These are phyloP conservation scores for Neocucurbitaria cava DNA, from an alignment of 2,329 filamentous ascomycete genomes.

Conservation along the genomic window DNA sequence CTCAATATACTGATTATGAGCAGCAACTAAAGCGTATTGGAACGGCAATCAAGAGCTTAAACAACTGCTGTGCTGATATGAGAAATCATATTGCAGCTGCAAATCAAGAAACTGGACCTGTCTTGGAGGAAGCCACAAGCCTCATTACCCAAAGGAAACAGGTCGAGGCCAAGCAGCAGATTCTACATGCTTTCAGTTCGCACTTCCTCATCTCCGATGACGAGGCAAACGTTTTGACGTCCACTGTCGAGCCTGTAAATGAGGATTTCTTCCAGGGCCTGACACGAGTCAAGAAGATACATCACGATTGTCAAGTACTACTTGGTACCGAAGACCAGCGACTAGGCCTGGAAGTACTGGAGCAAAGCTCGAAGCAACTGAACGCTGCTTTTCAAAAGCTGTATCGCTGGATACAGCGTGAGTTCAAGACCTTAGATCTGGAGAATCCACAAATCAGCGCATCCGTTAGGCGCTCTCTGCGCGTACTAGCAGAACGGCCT, in stretches of 20 bases:
- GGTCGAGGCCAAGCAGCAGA: constrained; percentile 78
- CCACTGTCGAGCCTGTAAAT: constrained; percentile 80
- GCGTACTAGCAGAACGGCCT: constrained; percentile 87
- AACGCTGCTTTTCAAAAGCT: constrained; percentile 94
- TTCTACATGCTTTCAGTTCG: constrained; percentile 77
- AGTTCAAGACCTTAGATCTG: constrained; percentile 89
- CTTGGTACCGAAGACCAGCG: constrained; percentile 90
- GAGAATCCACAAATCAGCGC: constrained; percentile 93
- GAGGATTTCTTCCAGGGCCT: constrained; percentile 83
- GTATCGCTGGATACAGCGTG: constrained; percentile 92
- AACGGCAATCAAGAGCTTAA: constrained; percentile 76
- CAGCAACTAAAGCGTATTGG: constrained; percentile 90
- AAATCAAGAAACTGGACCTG: constrained; percentile 74
- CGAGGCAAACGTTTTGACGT: constrained; percentile 77
- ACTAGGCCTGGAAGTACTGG: constrained; percentile 88
- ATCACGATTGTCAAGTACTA: constrained; percentile 85
- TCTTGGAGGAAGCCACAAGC: constrained; percentile 77
- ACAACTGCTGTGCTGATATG: constrained; percentile 81
- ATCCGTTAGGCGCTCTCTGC: constrained; percentile 81
- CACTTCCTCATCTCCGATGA: constrained; percentile 88
- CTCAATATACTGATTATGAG: constrained; percentile 29
- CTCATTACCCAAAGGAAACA: constrained; percentile 76
- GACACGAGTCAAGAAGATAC: constrained; percentile 81
- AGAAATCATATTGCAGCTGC: constrained; percentile 77
- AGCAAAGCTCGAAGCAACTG: constrained; percentile 84